These are phyloP conservation scores for Fusarium guadeloupense DNA, from an alignment of 2,329 filamentous ascomycete species.

Conservation along the genomic window DNA sequence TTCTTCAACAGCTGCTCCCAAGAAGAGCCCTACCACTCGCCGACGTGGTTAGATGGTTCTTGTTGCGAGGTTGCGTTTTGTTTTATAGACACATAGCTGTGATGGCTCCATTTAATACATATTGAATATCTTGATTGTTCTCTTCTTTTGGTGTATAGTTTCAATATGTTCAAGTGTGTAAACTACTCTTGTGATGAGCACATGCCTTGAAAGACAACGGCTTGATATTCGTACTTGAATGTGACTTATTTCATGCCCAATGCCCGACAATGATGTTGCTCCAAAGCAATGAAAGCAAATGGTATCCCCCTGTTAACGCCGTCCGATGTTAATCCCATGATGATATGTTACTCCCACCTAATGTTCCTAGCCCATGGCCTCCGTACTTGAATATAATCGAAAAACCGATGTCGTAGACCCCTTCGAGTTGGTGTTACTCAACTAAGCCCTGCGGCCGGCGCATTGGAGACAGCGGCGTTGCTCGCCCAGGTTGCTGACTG, in stretches of 20 bases:
- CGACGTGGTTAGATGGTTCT: constrained; percentile 52
- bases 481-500: constrained; percentile 65
- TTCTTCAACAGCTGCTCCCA: constrained; percentile 45
- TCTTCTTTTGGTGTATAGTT: neutral
- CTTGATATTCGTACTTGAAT: neutral
- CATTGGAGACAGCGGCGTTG: constrained; percentile 63
- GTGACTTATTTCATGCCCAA: neutral
- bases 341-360: neutral
- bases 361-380: neutral
- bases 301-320: constrained; percentile 31
- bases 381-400: constrained; percentile 6
- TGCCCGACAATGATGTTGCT: constrained; percentile 2
- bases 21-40: constrained; percentile 56
- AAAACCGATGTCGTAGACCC: constrained; percentile 34
- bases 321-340: neutral
- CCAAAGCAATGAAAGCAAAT: constrained; percentile 1
- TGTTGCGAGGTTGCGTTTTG: constrained; percentile 20
- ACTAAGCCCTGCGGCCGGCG: constrained; percentile 51
- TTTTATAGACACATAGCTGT: constrained; percentile 29
- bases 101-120: constrained; percentile 19
- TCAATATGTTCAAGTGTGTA: neutral
- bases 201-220: neutral
- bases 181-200: neutral
- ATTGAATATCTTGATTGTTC: neutral
- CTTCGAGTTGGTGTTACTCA: constrained; percentile 31